Conservation (phyloP, 805 yeast species). For the Ogataea neopini region DNA sequence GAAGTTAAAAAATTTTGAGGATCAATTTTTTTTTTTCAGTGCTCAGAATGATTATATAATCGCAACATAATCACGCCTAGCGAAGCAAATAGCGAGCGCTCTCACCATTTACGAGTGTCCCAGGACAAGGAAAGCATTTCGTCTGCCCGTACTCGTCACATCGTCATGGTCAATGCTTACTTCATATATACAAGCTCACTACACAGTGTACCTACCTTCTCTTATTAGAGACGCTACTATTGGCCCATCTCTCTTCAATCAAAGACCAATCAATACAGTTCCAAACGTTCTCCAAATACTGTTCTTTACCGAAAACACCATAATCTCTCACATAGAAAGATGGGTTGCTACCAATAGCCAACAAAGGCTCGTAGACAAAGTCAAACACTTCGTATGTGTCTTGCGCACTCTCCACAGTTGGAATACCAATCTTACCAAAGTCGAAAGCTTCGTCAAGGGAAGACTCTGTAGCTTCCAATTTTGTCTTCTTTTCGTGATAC, state of each 20-base stretch:
- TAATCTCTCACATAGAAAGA: constrained; percentile 70
- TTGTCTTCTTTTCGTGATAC: constrained; percentile 27
- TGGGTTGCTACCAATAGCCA: constrained; percentile 73
- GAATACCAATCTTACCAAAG: constrained; percentile 27
- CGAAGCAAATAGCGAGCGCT: too few species aligned
- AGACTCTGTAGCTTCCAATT: constrained; percentile 14
- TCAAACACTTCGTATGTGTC: constrained; percentile 43
- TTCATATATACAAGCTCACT: constrained; percentile 12
- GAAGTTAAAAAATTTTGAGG: constrained; percentile 1
- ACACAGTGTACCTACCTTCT: constrained; percentile 3
- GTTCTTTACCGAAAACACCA: constrained; percentile 74
- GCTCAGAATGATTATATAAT: constrained; percentile 10
- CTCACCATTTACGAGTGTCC: too few species aligned
- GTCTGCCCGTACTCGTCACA: too few species aligned
- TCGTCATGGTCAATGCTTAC: too few species aligned
- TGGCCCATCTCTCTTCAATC: constrained; percentile 47
- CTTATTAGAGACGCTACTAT: constrained; percentile 14
- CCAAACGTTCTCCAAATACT: constrained; percentile 75
- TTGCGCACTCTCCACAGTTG: constrained; percentile 41
- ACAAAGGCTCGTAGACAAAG: constrained; percentile 51
- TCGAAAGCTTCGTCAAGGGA: constrained; percentile 13
- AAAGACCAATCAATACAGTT: constrained; percentile 83
- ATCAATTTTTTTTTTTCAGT: constrained; percentile 8
- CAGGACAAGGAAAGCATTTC: too few species aligned
- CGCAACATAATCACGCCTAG: neutral